Conservation (phyloP, 1,139 yeast species). For the Saccharomyces hybrid region DNA sequence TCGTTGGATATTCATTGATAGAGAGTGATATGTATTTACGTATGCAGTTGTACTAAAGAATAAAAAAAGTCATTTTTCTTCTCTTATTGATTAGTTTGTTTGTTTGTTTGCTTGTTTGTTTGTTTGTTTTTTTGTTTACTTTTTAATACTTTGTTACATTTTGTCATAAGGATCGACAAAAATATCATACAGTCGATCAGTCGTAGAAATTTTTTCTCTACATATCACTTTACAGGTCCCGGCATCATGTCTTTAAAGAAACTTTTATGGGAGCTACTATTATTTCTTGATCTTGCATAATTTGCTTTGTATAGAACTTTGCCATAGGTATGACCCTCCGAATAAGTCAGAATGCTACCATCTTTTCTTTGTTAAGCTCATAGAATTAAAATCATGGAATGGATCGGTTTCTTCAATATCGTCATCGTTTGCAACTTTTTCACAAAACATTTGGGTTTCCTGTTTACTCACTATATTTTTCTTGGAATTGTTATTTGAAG, state of each 20-base stretch:
- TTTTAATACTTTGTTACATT: not conserved
- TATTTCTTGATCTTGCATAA: conserved; percentile 34
- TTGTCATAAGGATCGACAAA: not conserved
- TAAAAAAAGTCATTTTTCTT: not conserved
- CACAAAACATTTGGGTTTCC: conserved; percentile 37
- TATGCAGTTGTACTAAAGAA: not conserved
- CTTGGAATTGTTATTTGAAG: conserved; percentile 16
- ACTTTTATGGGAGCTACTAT: conserved; percentile 32
- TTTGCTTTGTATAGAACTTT: conserved; percentile 59
- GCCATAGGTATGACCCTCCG: conserved; percentile 51
- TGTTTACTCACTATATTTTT: conserved; percentile 22
- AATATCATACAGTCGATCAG: not conserved
- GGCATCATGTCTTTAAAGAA: conserved; percentile 35
- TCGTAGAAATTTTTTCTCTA: not conserved
- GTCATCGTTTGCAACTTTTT: conserved; percentile 30
- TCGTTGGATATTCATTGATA: conserved; percentile 4
- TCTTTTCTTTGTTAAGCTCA: conserved; percentile 78
- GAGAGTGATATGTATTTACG: not conserved
- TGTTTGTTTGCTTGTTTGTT: not conserved
- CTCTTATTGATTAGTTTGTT: not conserved
- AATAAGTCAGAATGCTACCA: conserved; percentile 41
- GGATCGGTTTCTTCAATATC: conserved; percentile 51
- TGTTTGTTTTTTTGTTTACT: not conserved
- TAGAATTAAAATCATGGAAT: conserved; percentile 79
- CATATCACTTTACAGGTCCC: conserved; percentile 6